A percentile compares a stretch with the other conserved stretches of the same genome.
These are phyloP conservation scores for Boletus reticuloceps DNA, from an alignment of 768 basidiomycete species.

Conservation along the genomic window DNA sequence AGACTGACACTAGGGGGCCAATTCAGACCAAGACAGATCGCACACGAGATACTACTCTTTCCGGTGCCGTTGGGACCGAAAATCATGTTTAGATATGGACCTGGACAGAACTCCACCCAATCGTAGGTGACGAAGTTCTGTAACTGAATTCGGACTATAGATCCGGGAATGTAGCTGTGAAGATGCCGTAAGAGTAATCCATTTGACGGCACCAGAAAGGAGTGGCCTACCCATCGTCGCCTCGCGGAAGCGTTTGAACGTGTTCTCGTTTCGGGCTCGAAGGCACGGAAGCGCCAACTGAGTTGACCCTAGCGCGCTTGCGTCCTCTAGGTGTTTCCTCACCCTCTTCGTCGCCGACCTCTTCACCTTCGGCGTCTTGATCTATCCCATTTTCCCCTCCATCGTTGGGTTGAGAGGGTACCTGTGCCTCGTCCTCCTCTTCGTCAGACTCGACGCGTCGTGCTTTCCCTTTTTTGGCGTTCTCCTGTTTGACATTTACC, in stretches of 20 bases:
- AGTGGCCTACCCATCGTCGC: slow-evolving; percentile 58
- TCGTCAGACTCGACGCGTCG: slow-evolving; percentile 31
- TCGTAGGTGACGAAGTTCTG: slow-evolving; percentile 96
- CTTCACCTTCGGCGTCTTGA: slow-evolving; percentile 34
- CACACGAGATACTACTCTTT: slow-evolving; percentile 92
- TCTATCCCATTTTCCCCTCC: slow-evolving; percentile 20
- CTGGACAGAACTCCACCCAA: slow-evolving; percentile 83
- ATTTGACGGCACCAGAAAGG: background rate
- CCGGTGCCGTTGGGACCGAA: slow-evolving; percentile 97
- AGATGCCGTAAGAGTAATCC: background rate
- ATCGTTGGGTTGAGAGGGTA: slow-evolving; percentile 18
- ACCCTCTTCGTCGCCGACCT: slow-evolving; percentile 33
- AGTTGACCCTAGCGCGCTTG: slow-evolving; percentile 68
- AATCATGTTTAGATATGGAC: slow-evolving; percentile 95
- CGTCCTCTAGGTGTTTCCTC: slow-evolving; percentile 52
- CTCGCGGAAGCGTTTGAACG: slow-evolving; percentile 64
- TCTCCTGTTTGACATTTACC: slow-evolving; percentile 31
- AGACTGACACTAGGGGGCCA: slow-evolving; percentile 51
- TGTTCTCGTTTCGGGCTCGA: slow-evolving; percentile 36
- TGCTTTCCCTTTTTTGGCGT: slow-evolving; percentile 32
- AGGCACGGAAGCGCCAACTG: slow-evolving; percentile 55
- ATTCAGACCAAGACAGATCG: slow-evolving; percentile 83
- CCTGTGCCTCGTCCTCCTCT: slow-evolving; percentile 28
- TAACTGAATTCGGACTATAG: slow-evolving; percentile 85
- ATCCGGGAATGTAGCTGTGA: slow-evolving; percentile 81